A percentile compares a stretch with the other conserved stretches of the same genome.
These are phyloP conservation scores for Closterium sp. DNA, from an alignment of 139 green algal species.

Conservation along the genomic window DNA sequence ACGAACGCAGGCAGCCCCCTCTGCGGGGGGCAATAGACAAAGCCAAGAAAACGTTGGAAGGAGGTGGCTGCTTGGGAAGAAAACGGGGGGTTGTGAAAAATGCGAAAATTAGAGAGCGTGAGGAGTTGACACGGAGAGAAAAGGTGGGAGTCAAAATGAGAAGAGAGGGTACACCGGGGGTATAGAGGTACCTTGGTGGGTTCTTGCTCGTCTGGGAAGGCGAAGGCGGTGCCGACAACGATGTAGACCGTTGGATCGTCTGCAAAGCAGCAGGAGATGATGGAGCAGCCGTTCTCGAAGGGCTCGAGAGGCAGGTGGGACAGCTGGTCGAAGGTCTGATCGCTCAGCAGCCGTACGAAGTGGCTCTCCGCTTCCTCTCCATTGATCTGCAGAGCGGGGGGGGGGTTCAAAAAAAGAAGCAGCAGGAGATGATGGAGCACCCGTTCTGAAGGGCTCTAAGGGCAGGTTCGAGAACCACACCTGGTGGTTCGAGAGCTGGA, in stretches of 20 bases:
- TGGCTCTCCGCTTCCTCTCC: constrained; percentile 37
- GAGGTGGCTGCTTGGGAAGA: no score
- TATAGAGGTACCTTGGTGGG: constrained; percentile 62
- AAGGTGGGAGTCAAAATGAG: no score
- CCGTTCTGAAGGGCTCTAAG: constrained; percentile 68
- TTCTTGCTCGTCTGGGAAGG: constrained; percentile 74
- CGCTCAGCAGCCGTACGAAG: constrained; percentile 61
- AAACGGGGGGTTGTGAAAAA: no score
- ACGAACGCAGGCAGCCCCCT: no score
- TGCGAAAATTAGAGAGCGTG: no score
- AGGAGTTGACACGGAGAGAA: no score
- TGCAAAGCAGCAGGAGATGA: constrained; percentile 58
- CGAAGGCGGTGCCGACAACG: constrained; percentile 77
- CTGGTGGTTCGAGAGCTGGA: constrained; percentile 46
- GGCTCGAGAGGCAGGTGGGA: constrained; percentile 61
- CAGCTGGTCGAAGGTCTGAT: constrained; percentile 75
- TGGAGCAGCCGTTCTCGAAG: constrained; percentile 63
- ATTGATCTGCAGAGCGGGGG: background rate
- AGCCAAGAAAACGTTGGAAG: no score
- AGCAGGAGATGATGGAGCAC: constrained; percentile 57
- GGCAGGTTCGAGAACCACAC: no score
- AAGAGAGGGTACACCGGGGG: no score
- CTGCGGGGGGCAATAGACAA: no score
- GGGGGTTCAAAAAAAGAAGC: constrained; percentile 46
- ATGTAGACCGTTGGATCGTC: constrained; percentile 68